Conservation (phyloP, 2,329 filamentous ascomycete species). For the Corinectria fuckeliana region DNA sequence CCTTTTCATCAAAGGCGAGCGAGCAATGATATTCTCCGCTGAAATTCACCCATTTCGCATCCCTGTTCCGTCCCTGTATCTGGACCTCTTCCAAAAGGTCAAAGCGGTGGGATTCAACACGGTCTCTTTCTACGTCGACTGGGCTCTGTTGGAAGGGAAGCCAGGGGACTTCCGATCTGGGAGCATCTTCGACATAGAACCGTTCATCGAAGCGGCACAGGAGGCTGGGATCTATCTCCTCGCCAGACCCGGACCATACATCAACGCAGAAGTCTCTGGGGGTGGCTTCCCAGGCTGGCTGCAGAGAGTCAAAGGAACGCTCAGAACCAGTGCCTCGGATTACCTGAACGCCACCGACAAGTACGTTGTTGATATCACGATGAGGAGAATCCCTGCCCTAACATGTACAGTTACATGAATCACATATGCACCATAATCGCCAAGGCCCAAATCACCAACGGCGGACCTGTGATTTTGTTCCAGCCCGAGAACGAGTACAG, state of each 20-base stretch:
- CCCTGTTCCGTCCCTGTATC: slow-evolving; percentile 57
- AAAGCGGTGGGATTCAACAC: slow-evolving; percentile 81
- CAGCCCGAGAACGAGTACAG: slow-evolving; percentile 87
- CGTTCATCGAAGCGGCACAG: slow-evolving; percentile 78
- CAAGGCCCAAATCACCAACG: slow-evolving; percentile 80
- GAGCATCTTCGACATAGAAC: slow-evolving; percentile 74
- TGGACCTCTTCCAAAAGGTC: slow-evolving; percentile 83
- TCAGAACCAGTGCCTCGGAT: slow-evolving; percentile 67
- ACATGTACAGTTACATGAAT: slow-evolving; percentile 51
- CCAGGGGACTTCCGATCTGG: slow-evolving; percentile 72
- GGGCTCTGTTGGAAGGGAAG: slow-evolving; percentile 78
- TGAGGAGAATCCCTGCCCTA: rapidly evolving
- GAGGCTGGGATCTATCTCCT: slow-evolving; percentile 79
- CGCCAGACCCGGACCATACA: slow-evolving; percentile 74
- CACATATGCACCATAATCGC: slow-evolving; percentile 72
- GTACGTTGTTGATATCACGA: slow-evolving; percentile 44
- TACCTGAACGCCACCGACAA: slow-evolving; percentile 72
- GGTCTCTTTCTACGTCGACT: slow-evolving; percentile 81
- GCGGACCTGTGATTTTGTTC: slow-evolving; percentile 78
- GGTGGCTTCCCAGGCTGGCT: slow-evolving; percentile 86
- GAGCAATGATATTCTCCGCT: slow-evolving; percentile 74
- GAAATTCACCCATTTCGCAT: slow-evolving; percentile 74
- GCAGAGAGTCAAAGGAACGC: slow-evolving; percentile 67
- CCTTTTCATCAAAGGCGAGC: slow-evolving; percentile 72
- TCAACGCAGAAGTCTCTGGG: slow-evolving; percentile 78